phyloP scores from a whole-genome alignment of 2,329 filamentous ascomycete species.

The Cordyceps javanica region DNA sequence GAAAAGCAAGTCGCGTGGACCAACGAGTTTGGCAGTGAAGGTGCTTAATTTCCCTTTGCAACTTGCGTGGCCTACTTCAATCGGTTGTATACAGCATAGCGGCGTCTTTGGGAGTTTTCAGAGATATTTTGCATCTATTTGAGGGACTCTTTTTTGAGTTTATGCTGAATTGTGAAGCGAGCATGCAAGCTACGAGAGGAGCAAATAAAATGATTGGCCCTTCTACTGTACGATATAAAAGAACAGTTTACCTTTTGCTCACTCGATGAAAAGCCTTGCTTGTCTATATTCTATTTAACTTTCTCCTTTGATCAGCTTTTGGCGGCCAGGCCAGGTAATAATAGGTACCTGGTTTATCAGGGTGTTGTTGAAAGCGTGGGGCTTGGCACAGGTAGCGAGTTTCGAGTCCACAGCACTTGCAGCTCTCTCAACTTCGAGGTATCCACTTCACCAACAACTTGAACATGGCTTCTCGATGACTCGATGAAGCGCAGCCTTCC shows the following conservation, averaged over 20 bases:
- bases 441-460: too few species aligned
- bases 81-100: constrained; percentile 11
- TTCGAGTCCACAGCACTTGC: too few species aligned
- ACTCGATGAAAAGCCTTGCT: too few species aligned
- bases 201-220: background rate
- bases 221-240: too few species aligned
- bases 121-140: constrained; percentile 10
- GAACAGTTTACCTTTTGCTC: too few species aligned
- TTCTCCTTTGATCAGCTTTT: too few species aligned
- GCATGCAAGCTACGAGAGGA: background rate
- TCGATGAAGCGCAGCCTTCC: background rate
- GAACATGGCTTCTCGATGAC: background rate
- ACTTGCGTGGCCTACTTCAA: background rate
- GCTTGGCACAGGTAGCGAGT: too few species aligned
- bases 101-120: constrained; percentile 14
- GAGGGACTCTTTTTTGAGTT: background rate
- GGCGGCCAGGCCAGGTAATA: too few species aligned
- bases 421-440: too few species aligned
- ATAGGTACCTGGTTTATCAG: too few species aligned
- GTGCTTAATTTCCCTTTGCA: constrained; percentile 38
- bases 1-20: constrained; percentile 88
- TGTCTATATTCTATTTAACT: too few species aligned
- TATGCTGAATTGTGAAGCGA: background rate
- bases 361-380: too few species aligned
- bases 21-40: constrained; percentile 90